Evolutionary conservation across 2,329 filamentous ascomycete species (phyloP).

Genomic region (Chrysoporthe austroafricana): DNA sequence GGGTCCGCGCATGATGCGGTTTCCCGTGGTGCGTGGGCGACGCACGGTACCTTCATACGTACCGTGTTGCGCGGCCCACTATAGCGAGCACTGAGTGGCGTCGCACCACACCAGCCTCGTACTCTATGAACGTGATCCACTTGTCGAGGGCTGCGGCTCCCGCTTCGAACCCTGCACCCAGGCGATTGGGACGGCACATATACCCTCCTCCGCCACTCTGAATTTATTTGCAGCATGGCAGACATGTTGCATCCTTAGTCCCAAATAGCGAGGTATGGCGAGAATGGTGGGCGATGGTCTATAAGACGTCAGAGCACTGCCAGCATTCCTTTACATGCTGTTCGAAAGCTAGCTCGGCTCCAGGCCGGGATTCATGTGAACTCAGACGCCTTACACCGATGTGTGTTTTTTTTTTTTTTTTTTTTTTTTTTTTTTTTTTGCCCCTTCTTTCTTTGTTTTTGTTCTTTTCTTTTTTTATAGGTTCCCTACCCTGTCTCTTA

Average conservation of each 20-base stretch:
- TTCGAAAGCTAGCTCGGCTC: not conserved
- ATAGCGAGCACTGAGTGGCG: not conserved
- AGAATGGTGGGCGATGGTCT: not conserved
- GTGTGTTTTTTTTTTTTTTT: too few species aligned
- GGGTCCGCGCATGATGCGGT: not conserved
- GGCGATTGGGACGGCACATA: not conserved
- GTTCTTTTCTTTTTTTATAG: too few species aligned
- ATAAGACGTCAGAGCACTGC: not conserved
- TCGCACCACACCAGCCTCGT: not conserved
- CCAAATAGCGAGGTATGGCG: too few species aligned
- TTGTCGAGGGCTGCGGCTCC: not conserved
- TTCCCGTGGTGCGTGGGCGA: not conserved
- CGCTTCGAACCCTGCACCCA: not conserved
- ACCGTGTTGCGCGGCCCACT: not conserved
- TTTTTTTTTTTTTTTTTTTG: too few species aligned
- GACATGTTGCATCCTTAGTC: not conserved
- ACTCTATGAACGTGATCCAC: not conserved
- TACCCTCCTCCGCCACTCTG: not conserved
- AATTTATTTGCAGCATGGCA: not conserved
- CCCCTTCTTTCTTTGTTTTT: too few species aligned
- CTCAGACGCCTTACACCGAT: too few species aligned
- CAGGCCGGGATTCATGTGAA: not conserved
- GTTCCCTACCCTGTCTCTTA: too few species aligned
- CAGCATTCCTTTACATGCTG: too few species aligned
- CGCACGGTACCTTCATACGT: not conserved